Evolutionary conservation across 148 eudicot genomes (phyloP), one percentile per base, ranked within the genome.

Genomic region (Rhododendron kiyosumense): DNA sequence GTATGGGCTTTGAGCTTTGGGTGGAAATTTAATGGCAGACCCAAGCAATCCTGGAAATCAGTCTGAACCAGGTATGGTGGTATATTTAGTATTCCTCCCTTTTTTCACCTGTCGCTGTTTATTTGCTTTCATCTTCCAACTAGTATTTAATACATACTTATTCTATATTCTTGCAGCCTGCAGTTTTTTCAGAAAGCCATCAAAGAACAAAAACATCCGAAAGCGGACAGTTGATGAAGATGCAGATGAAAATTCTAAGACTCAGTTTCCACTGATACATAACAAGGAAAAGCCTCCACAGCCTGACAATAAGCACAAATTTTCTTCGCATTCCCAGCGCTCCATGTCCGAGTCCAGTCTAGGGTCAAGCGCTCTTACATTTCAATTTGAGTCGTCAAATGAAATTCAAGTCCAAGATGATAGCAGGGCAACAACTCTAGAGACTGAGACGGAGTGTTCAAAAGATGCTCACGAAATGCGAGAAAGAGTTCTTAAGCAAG

Each of bases 391-490:
- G 85, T 94, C 99, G 1, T 95, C 98, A 18, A 95, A 88, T 84
- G 88, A 90, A 82, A 92, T 96, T 85, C 95, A 92, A 84, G 96
- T 96, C 36, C 93, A 94, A 18, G 91, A 92, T 69, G 98, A 95
- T 83, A 96, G 89, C 83, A 94, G 88, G 71, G 99, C 99, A 24
- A 96, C 99, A 20, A 94, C 94, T 26, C 87, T 95, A 26, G 98
- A 96, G 85, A 96, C 99, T 0, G 98, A 96, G 90, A 96, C 99
- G 0, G 95, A 93, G n/a, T 93, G 92, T 85, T 85, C 93, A 0
- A 92, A 90, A 85, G 99, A 96, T 91, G 90, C 94, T 5, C 90
- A 97, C 86, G 99, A 97, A 3, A 93, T 95, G 6, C 89, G 96
- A 38, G 98, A 95, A 89, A 91, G 94, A 86, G 93, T 89, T 81